Base-by-base conservation (phyloP, 2,329 filamentous ascomycete species). In the Chrysosporium keratinophilum region DNA sequence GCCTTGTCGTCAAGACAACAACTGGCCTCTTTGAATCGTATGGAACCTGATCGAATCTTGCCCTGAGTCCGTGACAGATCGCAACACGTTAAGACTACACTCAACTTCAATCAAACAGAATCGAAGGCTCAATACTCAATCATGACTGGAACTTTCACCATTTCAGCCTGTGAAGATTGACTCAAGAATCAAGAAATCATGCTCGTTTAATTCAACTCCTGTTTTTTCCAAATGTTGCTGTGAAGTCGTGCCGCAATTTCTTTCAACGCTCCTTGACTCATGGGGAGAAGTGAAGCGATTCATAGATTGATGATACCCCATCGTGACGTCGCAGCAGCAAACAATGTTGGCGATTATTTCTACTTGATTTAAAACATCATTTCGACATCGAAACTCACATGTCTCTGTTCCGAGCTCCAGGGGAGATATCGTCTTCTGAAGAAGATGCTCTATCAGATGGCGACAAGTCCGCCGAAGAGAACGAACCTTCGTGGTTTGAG, bases 351-450 rank as follows among this genome's bases (percentile, higher is more conserved):
- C 23, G 23, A 28, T 28, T 7, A 3, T 4, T 28, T 28, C 23
- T 28, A 28, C 23, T 28, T 28, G 23, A 28, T 28, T 28, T 28
- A 28, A 7, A 28, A 4, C 7, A 3, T 28, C 23, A 28, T 3
- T 14, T 37, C 28, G 31, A 39, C 37, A 39, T 19, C 42, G 3
- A 3, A 28, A 28, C 20, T 50, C 23, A 34, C 33, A 70, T 71
- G 67, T 71, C 69, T 17, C 65, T 72, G 64, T 72, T 72, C 56
- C 65, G 64, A 52, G 65, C 69, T 50, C 63, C 69, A 31, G 64
- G 64, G 23, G 70, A 72, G 14, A 61, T 66, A 34, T 66, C 68
- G 5, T 70, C 67, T 5, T 71, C 68, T 3, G 67, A 68, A 42
- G 62, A 65, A 9, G 61, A 66, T 47, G 64, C 62, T 3, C 63